Base-by-base conservation (phyloP, 768 basidiomycete genomes). In the Serendipita vermifera region DNA sequence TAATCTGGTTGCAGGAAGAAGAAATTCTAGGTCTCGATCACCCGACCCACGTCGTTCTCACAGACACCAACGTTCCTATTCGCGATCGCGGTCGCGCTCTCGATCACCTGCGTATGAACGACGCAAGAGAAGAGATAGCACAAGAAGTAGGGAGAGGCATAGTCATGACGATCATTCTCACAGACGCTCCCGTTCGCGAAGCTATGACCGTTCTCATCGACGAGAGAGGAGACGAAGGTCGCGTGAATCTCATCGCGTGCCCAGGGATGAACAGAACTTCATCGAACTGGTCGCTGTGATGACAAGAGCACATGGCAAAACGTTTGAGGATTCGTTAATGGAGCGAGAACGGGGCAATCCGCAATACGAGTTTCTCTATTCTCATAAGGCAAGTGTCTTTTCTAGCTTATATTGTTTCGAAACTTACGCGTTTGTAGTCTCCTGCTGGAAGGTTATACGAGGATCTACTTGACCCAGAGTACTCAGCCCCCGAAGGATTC, bases 271-370 rank as follows among this genome's bases (percentile, higher is more conserved):
- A 3, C 86, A 91, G 56, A 78, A 78, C 11, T 94, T 97, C 62
- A 83, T 99, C 77, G 81, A 41, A 87, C 85, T 13, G 90, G 96
- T 3, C 90, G 91, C 17, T 78, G 77, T 2, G 85, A 90, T 67
- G 82, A 96, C 9, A 82, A 81, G 63, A 31, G 83, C 85, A 1
- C 86, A 91, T 65, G 92, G 84, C 31, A 65, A 71, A 3, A 78
- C 80, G 54, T 94, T 87, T 62, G 90, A 89, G 64, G 76, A 80
- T 46, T 77, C 75, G 29, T 71, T 97, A 57, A 75, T 75, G 61
- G 83, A 84, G 55, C 77, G 83, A 55, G 92, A 97, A 68, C 79
- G 73, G 58, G 75, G 77, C 55, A 94, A 94, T 65, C 75, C 84
- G 1, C 89, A 86, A 67, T 97, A 85, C 65, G 73, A 76, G 2